phyloP scores from a whole-genome alignment of 352 stramenopile species.

The Globisporangium nodosum region DNA sequence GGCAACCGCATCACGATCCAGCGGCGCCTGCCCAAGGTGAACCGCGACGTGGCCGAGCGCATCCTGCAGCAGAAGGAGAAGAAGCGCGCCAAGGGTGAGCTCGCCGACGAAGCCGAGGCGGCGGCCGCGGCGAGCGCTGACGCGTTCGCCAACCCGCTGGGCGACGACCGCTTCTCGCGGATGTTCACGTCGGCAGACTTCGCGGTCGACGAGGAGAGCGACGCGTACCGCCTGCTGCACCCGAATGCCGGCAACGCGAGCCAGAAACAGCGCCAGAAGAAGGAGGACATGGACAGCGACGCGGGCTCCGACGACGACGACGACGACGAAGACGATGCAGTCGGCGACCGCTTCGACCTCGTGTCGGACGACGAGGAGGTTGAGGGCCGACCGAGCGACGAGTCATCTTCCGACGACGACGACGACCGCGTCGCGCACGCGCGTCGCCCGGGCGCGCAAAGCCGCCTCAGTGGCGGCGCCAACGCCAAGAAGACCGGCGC shows the following conservation, averaged over 20 bases:
- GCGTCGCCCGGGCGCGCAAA: constrained; percentile 3
- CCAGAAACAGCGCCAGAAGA: constrained; percentile 53
- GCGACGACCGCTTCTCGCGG: constrained; percentile 95
- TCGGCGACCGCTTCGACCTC: constrained; percentile 60
- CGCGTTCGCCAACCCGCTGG: constrained; percentile 75
- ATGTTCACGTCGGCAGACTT: constrained; percentile 98
- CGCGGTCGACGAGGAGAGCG: constrained; percentile 95
- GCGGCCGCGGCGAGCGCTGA: constrained; percentile 21
- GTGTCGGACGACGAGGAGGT: constrained; percentile 63
- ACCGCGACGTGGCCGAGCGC: constrained; percentile 83
- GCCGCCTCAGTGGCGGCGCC: constrained; percentile 1
- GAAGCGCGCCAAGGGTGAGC: constrained; percentile 41
- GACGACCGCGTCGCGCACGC: constrained; percentile 15
- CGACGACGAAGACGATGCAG: constrained; percentile 45
- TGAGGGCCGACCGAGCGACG: constrained; percentile 51
- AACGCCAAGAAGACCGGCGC: neutral
- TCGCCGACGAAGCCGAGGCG: constrained; percentile 19
- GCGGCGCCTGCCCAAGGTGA: constrained; percentile 86
- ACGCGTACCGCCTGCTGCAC: constrained; percentile 95
- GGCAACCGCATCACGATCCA: constrained; percentile 88
- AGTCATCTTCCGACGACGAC: constrained; percentile 55
- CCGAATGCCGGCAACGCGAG: constrained; percentile 83
- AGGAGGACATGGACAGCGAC: constrained; percentile 93
- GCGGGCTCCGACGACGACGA: constrained; percentile 65
- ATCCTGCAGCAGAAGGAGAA: constrained; percentile 73